Base-by-base conservation (phyloP, 176 grass and related monocot genomes). In the Echinochloa phyllopogon region DNA sequence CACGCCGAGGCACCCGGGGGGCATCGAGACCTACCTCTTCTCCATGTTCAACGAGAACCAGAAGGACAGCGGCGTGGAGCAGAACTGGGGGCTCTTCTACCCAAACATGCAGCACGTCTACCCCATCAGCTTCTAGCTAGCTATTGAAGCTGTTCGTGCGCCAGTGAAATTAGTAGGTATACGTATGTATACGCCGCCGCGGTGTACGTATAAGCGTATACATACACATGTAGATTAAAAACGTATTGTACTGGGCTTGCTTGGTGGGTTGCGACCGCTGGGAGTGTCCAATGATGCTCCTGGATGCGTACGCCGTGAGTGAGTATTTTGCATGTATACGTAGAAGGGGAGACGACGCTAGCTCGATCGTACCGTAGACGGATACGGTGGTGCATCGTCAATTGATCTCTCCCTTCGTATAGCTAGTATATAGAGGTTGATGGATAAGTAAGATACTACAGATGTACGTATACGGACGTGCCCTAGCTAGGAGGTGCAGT, bases 71-170 rank as follows among this genome's bases (percentile, higher is more conserved):
- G 83, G 84, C 12, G 83, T 90, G 4, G 88, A 92, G 77, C 79
- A 90, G 86, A 88, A 91, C 80, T 97, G 87, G 84, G 94, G 94
- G 2, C 84, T 97, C 68, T 97, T 97, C 84, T 94, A 97, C 82
- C 94, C 94, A 4, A 82, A 84, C 79, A 90, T 84, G 88, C 71
- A 97, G 83, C 75, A 39, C 33, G 89, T 97, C 64, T 97, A 97
- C 83, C 79, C 87, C 0, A 92, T 97, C 74, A 92, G 53, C 86
- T 90, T 94, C 85, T 33, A 33, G 29, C 29, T 33, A 33, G 29
- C 29, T 33, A 33, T 33, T 33, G 29, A 33, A 33, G 29, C 29
- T 33, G 29, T 33, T 33, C 29, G 29, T 33, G n/a, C n/a, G n/a
- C n/a, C n/a, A n/a, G n/a, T n/a, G n/a, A n/a, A n/a, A n/a, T n/a